Evolutionary conservation across 1,284 basidiomycete genomes (phyloP).

Genomic region (Microbotryomycetes sp.): DNA sequence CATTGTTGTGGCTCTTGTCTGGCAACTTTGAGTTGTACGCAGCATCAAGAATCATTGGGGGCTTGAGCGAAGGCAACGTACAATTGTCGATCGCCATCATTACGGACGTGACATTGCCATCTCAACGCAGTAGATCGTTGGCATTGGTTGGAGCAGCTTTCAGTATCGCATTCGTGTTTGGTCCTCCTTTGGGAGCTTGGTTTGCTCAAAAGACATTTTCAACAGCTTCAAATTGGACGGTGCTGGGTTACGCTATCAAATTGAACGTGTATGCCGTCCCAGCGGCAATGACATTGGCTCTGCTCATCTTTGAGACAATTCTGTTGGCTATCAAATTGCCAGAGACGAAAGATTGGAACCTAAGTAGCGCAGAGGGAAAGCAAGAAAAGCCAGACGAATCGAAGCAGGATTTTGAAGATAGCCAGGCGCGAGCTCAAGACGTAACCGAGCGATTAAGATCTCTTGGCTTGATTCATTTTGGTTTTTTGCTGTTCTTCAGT

Average conservation of each 20-base stretch:
- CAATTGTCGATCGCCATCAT: conserved; percentile 63
- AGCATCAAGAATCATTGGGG: conserved; percentile 80
- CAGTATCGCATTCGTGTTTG: conserved; percentile 73
- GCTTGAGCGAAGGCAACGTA: conserved; percentile 57
- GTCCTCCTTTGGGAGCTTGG: conserved; percentile 53
- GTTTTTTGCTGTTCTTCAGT: conserved; percentile 79
- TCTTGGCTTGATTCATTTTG: conserved; percentile 64
- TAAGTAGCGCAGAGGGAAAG: conserved; percentile 16
- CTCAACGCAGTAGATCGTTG: conserved; percentile 57
- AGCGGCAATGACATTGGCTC: conserved; percentile 46
- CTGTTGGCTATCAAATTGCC: conserved; percentile 35
- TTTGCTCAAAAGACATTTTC: conserved; percentile 43
- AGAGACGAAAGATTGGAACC: conserved; percentile 37
- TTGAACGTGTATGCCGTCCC: conserved; percentile 66
- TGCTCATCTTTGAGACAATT: conserved; percentile 37
- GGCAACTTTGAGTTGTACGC: conserved; percentile 73
- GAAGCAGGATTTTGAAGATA: conserved; percentile 1
- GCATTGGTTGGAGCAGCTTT: conserved; percentile 89
- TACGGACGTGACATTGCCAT: conserved; percentile 72
- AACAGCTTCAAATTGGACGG: conserved; percentile 18
- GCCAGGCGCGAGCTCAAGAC: conserved; percentile 3
- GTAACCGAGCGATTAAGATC: conserved; percentile 34
- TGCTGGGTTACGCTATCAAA: conserved; percentile 54
- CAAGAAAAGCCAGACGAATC: conserved; percentile 22
- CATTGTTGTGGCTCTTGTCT: conserved; percentile 77